phyloP scores from a whole-genome alignment of 2,329 filamentous ascomycete genomes.

The Pyrenochaeta sp. region DNA sequence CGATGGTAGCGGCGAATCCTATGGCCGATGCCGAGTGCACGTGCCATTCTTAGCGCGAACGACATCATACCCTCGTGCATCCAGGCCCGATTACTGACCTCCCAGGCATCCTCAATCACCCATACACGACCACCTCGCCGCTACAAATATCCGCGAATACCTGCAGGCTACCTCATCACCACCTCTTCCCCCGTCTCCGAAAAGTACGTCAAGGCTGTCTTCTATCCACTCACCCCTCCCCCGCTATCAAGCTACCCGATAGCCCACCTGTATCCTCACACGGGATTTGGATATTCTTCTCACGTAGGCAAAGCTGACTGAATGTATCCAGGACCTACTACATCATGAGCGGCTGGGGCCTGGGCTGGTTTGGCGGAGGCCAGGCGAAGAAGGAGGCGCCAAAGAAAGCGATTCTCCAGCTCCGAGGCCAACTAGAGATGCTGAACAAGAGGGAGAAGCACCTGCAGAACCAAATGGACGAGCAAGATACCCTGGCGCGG shows the following conservation, averaged over 20 bases:
- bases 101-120: constrained; percentile 23
- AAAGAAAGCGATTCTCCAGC: constrained; percentile 92
- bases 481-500: constrained; percentile 86
- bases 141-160: constrained; percentile 6
- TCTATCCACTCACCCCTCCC: constrained; percentile 19
- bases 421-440: constrained; percentile 94
- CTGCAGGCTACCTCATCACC: constrained; percentile 2
- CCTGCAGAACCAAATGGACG: constrained; percentile 88
- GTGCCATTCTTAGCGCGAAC: constrained; percentile 28
- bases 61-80: constrained; percentile 37
- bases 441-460: constrained; percentile 95
- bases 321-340: constrained; percentile 4
- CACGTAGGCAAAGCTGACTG: constrained; percentile 5
- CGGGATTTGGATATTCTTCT: background rate
- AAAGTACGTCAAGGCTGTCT: constrained; percentile 21
- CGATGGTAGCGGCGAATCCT: constrained; percentile 16
- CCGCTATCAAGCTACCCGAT: constrained; percentile 25
- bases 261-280: constrained; percentile 12
- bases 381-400: constrained; percentile 89
- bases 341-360: constrained; percentile 57
- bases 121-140: constrained; percentile 18
- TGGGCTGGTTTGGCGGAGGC: constrained; percentile 87
- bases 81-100: constrained; percentile 27
- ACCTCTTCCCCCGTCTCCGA: constrained; percentile 1
- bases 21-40: constrained; percentile 22